phyloP scores from a whole-genome alignment of 441 rosid genomes.

The Populus trichocarpa region DNA sequence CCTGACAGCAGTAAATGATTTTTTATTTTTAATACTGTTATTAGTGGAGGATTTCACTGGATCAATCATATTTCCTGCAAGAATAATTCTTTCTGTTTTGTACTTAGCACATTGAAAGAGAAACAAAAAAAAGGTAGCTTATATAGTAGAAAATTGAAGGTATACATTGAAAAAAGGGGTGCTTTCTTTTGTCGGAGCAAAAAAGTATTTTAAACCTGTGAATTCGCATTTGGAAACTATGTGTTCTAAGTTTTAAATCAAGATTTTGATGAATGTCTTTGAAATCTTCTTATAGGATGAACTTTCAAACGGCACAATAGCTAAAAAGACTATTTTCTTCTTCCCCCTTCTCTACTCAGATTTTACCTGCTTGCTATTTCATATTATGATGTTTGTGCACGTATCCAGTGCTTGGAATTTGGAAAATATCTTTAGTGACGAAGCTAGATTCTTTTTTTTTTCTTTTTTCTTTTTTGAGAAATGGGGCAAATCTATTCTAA shows the following conservation, averaged over 20 bases:
- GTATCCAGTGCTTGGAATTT: too few species aligned
- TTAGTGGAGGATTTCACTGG: background rate
- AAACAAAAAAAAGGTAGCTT: background rate
- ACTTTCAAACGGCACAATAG: too few species aligned
- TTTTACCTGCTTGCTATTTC: too few species aligned
- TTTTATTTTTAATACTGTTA: background rate
- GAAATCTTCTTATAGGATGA: too few species aligned
- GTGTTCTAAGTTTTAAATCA: too few species aligned
- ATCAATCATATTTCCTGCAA: background rate
- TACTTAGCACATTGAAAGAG: background rate
- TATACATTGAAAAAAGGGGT: background rate
- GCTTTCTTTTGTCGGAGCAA: background rate
- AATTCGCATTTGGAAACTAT: background rate
- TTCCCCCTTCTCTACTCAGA: too few species aligned
- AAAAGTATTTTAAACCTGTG: background rate
- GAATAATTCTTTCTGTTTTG: background rate
- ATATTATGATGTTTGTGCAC: too few species aligned
- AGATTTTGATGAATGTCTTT: background rate
- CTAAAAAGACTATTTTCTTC: too few species aligned
- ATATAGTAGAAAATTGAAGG: background rate
- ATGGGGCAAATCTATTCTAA: too few species aligned
- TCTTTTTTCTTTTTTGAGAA: too few species aligned
- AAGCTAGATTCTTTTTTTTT: too few species aligned
- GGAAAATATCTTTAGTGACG: too few species aligned
- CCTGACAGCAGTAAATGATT: slow-evolving; percentile 11